Base-by-base conservation (phyloP, 768 basidiomycete species). In the Leccinum rimulosum region DNA sequence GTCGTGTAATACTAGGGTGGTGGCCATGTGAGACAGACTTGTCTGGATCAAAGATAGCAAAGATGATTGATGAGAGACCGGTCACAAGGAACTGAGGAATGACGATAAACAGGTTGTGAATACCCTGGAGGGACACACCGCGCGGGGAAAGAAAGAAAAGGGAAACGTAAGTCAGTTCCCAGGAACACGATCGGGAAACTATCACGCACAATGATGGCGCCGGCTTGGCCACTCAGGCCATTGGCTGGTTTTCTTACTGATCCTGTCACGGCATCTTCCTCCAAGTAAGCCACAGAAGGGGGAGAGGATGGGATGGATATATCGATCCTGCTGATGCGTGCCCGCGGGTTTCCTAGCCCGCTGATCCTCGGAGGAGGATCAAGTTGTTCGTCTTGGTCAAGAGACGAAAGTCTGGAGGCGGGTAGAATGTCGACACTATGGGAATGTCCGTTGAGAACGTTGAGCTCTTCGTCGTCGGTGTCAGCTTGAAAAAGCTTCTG, bases 21-120 rank as follows among this genome's bases (percentile, higher is more conserved):
- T 78, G 74, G 1, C 73, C 73, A 10, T 77, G 78, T 1, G 78
- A 60, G 28, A 72, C 76, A 6, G 79, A 76, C 55, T 80, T 84
- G 27, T 74, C 68, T 1, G 89, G 87, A 60, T 96, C 95, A 60
- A 94, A 79, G 5, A 97, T 73, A 15, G 90, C 91, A 67, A 98
- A 97, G 50, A 98, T 81, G 61, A 95, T 76, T 10, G 94, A 85
- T 1, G 93, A 86, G 5, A 98, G 72, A 25, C 87, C 93, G 0
- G 92, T 95, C 33, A 95, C 89, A 43, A 98, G 80, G 74, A 98
- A 95, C 68, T 98, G 96, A 0, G 96, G 96, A 7, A 97, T 76
- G 59, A 98, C 96, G 61, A 98, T 79, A 73, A 91, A 96, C 59
- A 97, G 83, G 68, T 97, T 98, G 74, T 98, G 95, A 54, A 98